Evolutionary conservation across 768 basidiomycete genomes (phyloP), one percentile per base, ranked within the genome.

Genomic region (Neoboletus subvelutipes): DNA sequence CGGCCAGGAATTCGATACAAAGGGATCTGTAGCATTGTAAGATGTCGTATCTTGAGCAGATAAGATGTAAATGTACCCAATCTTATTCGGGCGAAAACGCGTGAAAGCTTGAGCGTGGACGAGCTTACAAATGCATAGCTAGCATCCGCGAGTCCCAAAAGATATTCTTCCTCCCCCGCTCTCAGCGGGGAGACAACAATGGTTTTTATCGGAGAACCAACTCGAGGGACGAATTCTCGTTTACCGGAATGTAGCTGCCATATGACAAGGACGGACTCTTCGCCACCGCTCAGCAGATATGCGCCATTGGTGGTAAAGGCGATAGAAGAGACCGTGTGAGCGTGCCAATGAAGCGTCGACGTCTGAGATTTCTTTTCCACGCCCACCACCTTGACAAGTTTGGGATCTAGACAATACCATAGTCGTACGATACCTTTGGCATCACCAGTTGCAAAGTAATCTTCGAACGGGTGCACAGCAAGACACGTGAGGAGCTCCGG

Each of bases 401-500:
- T 77, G 64, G 88, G 82, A 59, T 87, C 83, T 18, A 96, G 79
- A 72, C 93, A 96, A 70, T 97, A 94, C 94, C 96, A 98, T 9
- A 98, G 70, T 34, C 92, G 82, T 46, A 99, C 88, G 60, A 83
- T 78, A 53, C 97, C 97, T 60, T 85, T 85, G 22, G 77, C 78
- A 65, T 98, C 95, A 26, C 97, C 97, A 0, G 96, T 97, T 4
- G 94, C 97, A 70, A 98, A 97, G 73, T 90, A 95, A 54, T 95
- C 92, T 60, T 97, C 88, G 50, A 77, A 79, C 2, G 96, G 96
- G 70, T 96, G 93, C 69, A 91, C 90, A 6, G 90, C 84, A 42
- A 97, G 77, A 69, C 90, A 93, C 2, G 90, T 94, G 56, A 98
- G 76, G 28, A 73, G 75, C 55, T 96, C 90, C 1, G 88, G 83